These are phyloP conservation scores for Dryas integrifolia DNA, from an alignment of 331 rosid species.

Conservation along the genomic window DNA sequence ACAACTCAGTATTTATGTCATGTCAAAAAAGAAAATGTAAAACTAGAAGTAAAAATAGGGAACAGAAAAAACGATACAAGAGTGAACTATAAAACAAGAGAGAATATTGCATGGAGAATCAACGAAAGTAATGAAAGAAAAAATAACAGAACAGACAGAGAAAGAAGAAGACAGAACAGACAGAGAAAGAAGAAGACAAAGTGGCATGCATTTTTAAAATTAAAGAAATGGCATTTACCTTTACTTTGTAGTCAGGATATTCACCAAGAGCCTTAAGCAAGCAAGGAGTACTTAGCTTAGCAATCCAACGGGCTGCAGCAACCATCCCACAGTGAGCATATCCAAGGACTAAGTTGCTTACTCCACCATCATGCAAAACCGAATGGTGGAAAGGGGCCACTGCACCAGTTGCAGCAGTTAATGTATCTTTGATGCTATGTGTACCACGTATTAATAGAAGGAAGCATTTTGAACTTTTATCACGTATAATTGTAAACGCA, in stretches of 20 bases:
- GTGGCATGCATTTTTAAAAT: neutral
- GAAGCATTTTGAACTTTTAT: constrained; percentile 70
- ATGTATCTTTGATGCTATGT: constrained; percentile 94
- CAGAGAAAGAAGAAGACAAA: neutral
- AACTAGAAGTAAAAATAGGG: neutral
- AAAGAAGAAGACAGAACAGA: no score
- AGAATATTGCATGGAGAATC: neutral
- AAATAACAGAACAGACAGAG: neutral
- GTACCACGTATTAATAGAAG: constrained; percentile 95
- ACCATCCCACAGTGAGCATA: constrained; percentile 99
- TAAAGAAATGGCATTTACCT: constrained; percentile 43
- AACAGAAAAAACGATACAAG: neutral
- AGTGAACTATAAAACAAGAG: neutral
- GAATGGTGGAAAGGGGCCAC: constrained; percentile 97
- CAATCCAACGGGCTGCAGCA: constrained; percentile 99
- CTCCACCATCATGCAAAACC: constrained; percentile 87
- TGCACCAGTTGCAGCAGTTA: constrained; percentile 98
- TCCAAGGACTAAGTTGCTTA: constrained; percentile 87
- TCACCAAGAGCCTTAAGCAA: constrained; percentile 68
- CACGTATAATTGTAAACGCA: constrained; percentile 78
- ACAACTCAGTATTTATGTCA: neutral
- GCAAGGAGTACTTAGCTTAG: constrained; percentile 85
- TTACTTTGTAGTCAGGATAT: constrained; percentile 70
- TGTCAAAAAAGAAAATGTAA: neutral
- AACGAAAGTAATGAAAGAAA: neutral